A percentile compares a stretch with the other conserved stretches of the same genome.
Conservation (phyloP, 768 basidiomycete genomes). For the Mycena vulgaris region DNA sequence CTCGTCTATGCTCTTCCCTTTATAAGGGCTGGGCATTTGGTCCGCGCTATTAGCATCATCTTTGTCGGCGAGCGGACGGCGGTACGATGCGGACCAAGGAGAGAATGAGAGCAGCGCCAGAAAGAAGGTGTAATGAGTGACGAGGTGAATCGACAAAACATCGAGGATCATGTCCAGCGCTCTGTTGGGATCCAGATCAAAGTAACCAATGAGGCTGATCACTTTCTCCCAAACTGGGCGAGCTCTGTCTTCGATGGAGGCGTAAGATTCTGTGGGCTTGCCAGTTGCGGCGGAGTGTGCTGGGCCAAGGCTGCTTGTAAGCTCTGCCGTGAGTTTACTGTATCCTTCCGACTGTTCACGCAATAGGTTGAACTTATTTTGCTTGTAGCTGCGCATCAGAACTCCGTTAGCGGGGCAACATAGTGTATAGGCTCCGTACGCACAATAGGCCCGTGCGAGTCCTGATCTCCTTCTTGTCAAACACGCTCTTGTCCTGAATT, state of each 20-base stretch:
- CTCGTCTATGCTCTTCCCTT: slow-evolving; percentile 77
- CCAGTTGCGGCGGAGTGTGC: slow-evolving; percentile 80
- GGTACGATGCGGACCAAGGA: slow-evolving; percentile 82
- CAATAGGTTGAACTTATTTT: slow-evolving; percentile 98
- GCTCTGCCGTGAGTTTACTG: slow-evolving; percentile 90
- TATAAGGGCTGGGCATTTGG: slow-evolving; percentile 58
- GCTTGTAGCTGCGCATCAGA: slow-evolving; percentile 81
- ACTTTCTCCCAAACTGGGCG: slow-evolving; percentile 86
- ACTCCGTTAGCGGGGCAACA: slow-evolving; percentile 7
- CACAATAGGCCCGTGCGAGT: slow-evolving; percentile 88
- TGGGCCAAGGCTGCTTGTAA: slow-evolving; percentile 83
- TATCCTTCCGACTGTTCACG: slow-evolving; percentile 99
- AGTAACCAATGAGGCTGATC: slow-evolving; percentile 93
- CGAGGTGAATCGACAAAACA: slow-evolving; percentile 85
- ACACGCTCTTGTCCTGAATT: slow-evolving; percentile 73
- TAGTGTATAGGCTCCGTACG: slow-evolving; percentile 48
- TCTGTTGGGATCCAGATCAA: slow-evolving; percentile 95
- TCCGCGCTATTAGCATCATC: slow-evolving; percentile 61
- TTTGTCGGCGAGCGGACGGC: slow-evolving; percentile 46
- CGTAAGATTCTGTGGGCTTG: slow-evolving; percentile 71
- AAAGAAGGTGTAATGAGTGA: slow-evolving; percentile 91
- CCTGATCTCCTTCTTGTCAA: slow-evolving; percentile 87
- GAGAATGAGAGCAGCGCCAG: slow-evolving; percentile 88
- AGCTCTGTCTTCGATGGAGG: slow-evolving; percentile 74
- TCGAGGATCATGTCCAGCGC: slow-evolving; percentile 96